Percentiles rank a stretch among this genome's conserved stretches.
These are phyloP conservation scores for Dacryopinax spathularia DNA, from an alignment of 768 basidiomycete species.

Conservation along the genomic window DNA sequence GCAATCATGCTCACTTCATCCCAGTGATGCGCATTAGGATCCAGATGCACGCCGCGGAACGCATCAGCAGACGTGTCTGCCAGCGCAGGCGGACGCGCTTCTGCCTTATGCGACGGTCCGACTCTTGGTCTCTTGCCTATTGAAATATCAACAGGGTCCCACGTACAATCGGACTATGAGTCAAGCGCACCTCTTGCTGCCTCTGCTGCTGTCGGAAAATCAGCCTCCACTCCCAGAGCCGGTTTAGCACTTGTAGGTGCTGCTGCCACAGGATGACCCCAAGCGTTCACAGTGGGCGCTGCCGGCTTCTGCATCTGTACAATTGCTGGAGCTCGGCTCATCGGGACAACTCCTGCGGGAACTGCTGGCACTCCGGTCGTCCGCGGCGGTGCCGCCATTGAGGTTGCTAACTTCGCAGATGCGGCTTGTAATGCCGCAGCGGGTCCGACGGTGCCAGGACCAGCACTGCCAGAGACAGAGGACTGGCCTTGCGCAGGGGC, in stretches of 20 bases:
- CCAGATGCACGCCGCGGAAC: slow-evolving; percentile 84
- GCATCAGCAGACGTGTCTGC: slow-evolving; percentile 48
- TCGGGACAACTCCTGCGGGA: slow-evolving; percentile 49
- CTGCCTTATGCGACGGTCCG: slow-evolving; percentile 14
- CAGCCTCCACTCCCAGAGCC: slow-evolving; percentile 34
- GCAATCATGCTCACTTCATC: slow-evolving; percentile 58
- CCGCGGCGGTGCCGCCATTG: slow-evolving; percentile 23
- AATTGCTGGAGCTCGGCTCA: slow-evolving; percentile 24
- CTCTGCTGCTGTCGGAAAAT: slow-evolving; percentile 96
- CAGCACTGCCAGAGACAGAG: neutral
- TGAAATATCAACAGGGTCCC: slow-evolving; percentile 4
- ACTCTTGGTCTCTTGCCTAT: slow-evolving; percentile 14
- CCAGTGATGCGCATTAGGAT: slow-evolving; percentile 94
- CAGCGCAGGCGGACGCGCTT: slow-evolving; percentile 9
- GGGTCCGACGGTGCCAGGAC: slow-evolving; percentile 29
- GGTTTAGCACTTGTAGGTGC: slow-evolving; percentile 21
- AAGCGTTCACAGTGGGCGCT: slow-evolving; percentile 44
- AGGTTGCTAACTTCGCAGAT: slow-evolving; percentile 18
- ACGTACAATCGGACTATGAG: neutral
- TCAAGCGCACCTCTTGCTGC: slow-evolving; percentile 62
- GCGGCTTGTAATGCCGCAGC: slow-evolving; percentile 29
- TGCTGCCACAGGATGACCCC: slow-evolving; percentile 42
- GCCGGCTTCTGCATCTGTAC: slow-evolving; percentile 13
- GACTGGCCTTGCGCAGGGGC: slow-evolving; percentile 21
- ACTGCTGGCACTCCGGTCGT: slow-evolving; percentile 31